Evolutionary conservation across 768 basidiomycete species (phyloP).

Genomic region (Baorangia bicolor): DNA sequence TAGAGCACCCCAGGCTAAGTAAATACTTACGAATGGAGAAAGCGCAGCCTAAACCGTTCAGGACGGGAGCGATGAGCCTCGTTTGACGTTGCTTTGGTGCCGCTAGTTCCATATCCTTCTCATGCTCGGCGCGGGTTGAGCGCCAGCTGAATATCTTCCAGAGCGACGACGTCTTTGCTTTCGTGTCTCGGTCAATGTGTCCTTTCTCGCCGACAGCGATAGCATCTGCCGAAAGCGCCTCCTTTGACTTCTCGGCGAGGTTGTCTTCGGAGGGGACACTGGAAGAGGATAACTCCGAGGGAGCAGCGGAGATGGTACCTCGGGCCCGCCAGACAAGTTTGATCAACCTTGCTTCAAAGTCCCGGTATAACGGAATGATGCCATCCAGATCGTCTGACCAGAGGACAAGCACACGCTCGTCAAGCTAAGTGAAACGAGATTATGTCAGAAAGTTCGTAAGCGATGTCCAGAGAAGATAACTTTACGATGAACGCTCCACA

Average conservation of each 20-base stretch:
- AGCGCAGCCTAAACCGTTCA: constrained; percentile 67
- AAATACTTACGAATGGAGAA: constrained; percentile 57
- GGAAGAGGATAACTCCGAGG: constrained; percentile 43
- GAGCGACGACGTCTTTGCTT: neutral
- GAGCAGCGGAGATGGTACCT: constrained; percentile 31
- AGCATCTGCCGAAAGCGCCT: constrained; percentile 14
- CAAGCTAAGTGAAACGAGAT: constrained; percentile 48
- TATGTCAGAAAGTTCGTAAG: neutral
- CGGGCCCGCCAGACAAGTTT: constrained; percentile 73
- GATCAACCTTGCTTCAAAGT: constrained; percentile 78
- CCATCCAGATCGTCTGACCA: constrained; percentile 84
- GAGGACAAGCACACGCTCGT: constrained; percentile 78
- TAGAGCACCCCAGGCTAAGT: neutral
- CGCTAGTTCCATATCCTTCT: constrained; percentile 54
- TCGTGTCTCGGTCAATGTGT: neutral
- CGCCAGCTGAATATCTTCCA: constrained; percentile 42
- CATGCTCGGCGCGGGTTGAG: constrained; percentile 41
- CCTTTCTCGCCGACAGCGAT: constrained; percentile 7
- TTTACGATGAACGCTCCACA: constrained; percentile 83
- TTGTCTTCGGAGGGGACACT: constrained; percentile 53
- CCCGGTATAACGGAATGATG: constrained; percentile 70
- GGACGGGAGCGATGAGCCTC: constrained; percentile 69
- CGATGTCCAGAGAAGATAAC: constrained; percentile 8
- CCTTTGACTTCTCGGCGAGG: constrained; percentile 48
- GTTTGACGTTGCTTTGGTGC: constrained; percentile 42